Conservation (phyloP, 2,329 filamentous ascomycete genomes). For the Aspergillus ruber region DNA sequence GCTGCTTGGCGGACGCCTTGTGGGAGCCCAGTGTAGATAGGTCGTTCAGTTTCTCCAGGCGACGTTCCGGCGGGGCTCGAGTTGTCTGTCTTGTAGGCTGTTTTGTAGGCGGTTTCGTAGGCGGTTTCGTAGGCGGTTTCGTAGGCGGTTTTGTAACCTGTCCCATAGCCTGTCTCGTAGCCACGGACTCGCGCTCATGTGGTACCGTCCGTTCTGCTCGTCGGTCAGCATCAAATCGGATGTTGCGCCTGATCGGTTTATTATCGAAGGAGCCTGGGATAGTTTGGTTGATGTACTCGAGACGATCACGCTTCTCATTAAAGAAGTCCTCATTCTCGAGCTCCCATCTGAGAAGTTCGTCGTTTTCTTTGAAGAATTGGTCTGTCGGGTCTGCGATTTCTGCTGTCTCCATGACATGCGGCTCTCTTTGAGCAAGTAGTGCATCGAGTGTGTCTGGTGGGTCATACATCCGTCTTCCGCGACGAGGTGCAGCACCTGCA, state of each 20-base stretch:
- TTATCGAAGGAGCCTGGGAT: conserved; percentile 24
- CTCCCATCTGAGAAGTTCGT: conserved; percentile 34
- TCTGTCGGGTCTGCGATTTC: conserved; percentile 15
- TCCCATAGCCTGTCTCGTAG: background rate
- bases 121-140: background rate
- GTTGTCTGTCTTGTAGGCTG: background rate
- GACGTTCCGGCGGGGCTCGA: conserved; percentile 14
- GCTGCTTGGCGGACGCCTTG: conserved; percentile 8
- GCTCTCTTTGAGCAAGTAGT: conserved; percentile 17
- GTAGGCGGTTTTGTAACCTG: background rate
- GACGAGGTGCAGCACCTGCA: conserved; percentile 17
- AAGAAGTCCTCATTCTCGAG: conserved; percentile 25
- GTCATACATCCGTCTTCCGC: conserved; percentile 3
- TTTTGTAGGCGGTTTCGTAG: background rate
- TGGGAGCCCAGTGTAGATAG: conserved; percentile 6
- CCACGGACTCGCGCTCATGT: background rate
- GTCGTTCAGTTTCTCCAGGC: conserved; percentile 21
- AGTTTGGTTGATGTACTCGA: conserved; percentile 34
- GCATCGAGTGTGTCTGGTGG: conserved; percentile 26
- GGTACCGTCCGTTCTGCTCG: conserved; percentile 3
- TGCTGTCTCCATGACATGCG: background rate
- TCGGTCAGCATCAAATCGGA: conserved; percentile 27
- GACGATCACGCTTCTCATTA: conserved; percentile 13
- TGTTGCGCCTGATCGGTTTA: conserved; percentile 24
- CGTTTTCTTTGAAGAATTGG: conserved; percentile 24